Evolutionary conservation across 2,329 filamentous ascomycete species (phyloP), one percentile per base, ranked within the genome.

Genomic region (Aureobasidium sp.): DNA sequence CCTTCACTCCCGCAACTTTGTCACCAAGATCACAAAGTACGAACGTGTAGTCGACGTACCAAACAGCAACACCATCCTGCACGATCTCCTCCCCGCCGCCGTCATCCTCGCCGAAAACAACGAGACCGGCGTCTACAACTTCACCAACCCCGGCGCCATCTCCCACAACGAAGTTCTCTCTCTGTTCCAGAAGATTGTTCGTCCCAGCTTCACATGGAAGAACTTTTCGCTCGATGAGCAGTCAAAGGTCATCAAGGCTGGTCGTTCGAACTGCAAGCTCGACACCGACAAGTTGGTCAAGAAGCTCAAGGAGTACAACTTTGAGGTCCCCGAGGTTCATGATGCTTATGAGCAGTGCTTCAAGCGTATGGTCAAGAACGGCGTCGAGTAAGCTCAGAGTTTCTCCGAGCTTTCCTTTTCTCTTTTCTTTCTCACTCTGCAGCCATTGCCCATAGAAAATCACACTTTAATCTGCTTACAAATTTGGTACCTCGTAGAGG

Each of bases 121-220:
- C 35, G 81, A 84, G 37, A 79, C 75, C 1, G 83, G 83, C 16
- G 71, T 86, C 59, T 84, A 81, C 69, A 86, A 86, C 70, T 85
- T 85, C 66, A 85, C 81, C 56, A 86, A 85, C 68, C 83, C 83
- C 0, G 83, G 82, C 11, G 79, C 80, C 58, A 85, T 86, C 64
- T 83, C 80, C n/a, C 82, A 85, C 69, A 85, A 85, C 65, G 81
- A 85, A 68, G 81, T 86, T 6, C 71, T 86, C 34, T 60, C 69
- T 2, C 70, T 86, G 37, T 85, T 84, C 70, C 78, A 76, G 61
- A 75, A 84, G 57, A 80, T 83, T 58, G 76, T 86, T 32, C 75
- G 81, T 35, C 82, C 82, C 1, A 64, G 63, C 24, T 79, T 83
- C 60, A 74, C 71, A 35, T 85, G 81, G 80, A 75, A 77, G 71